phyloP scores from a whole-genome alignment of 495 filamentous ascomycete species.

The Aspergillus campestris region DNA sequence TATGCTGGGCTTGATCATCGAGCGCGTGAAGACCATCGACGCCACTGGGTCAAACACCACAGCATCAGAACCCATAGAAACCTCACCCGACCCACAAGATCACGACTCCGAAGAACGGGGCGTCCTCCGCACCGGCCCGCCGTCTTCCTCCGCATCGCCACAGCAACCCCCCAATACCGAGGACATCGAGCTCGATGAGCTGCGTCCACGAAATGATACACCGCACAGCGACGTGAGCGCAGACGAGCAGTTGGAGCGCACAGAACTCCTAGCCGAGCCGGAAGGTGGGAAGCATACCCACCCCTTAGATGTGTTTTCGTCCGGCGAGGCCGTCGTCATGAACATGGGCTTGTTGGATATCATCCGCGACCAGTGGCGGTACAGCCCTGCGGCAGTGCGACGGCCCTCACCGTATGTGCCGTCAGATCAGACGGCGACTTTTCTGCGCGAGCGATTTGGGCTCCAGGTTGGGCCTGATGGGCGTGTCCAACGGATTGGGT shows the following conservation, averaged over 20 bases:
- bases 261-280: slow-evolving; percentile 38
- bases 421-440: slow-evolving; percentile 33
- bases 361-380: slow-evolving; percentile 54
- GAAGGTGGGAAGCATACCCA: slow-evolving; percentile 29
- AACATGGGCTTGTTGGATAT: slow-evolving; percentile 62
- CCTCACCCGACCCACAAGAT: slow-evolving; percentile 42
- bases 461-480: slow-evolving; percentile 34
- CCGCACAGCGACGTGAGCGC: slow-evolving; percentile 6
- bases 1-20: slow-evolving; percentile 64
- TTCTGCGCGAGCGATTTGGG: slow-evolving; percentile 36
- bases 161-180: neutral
- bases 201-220: slow-evolving; percentile 9
- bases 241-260: slow-evolving; percentile 36
- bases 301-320: slow-evolving; percentile 50
- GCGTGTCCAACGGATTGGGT: slow-evolving; percentile 26
- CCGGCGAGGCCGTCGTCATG: slow-evolving; percentile 61
- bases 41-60: slow-evolving; percentile 1
- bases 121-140: slow-evolving; percentile 42
- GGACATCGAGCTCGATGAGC: slow-evolving; percentile 16
- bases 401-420: slow-evolving; percentile 24
- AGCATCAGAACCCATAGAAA: neutral
- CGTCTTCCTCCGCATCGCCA: neutral
- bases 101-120: slow-evolving; percentile 80
- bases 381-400: slow-evolving; percentile 17
- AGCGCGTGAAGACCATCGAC: slow-evolving; percentile 49